A percentile compares a stretch with the other conserved stretches of the same genome.
Evolutionary conservation across 2,329 filamentous ascomycete species (phyloP).

Genomic region (Teratosphaeria viscida): DNA sequence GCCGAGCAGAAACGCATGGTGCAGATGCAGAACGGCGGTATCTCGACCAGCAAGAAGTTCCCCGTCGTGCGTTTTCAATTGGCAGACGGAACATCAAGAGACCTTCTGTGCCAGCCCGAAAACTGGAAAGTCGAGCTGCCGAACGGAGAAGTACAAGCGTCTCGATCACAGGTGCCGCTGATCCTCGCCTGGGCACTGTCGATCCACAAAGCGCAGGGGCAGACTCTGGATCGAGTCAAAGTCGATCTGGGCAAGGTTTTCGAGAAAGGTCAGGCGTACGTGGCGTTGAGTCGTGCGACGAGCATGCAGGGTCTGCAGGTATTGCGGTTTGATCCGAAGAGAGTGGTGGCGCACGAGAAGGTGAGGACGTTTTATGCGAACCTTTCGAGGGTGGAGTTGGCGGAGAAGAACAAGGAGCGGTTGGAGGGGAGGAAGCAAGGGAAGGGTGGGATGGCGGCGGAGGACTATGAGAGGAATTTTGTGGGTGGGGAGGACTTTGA

Average conservation of each 20-base stretch:
- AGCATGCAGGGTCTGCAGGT: slow-evolving; percentile 81
- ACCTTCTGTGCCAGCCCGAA: slow-evolving; percentile 74
- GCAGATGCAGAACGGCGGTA: slow-evolving; percentile 22
- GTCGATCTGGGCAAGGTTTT: slow-evolving; percentile 89
- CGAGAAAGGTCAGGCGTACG: slow-evolving; percentile 95
- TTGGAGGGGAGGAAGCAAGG: slow-evolving; percentile 15
- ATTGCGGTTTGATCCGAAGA: slow-evolving; percentile 73
- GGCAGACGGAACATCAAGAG: slow-evolving; percentile 63
- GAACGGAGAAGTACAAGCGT: slow-evolving; percentile 84
- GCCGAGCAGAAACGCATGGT: slow-evolving; percentile 2
- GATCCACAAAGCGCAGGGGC: slow-evolving; percentile 95
- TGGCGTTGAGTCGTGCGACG: slow-evolving; percentile 86
- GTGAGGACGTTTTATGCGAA: slow-evolving; percentile 80
- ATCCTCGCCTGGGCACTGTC: slow-evolving; percentile 95
- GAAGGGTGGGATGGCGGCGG: slow-evolving; percentile 5
- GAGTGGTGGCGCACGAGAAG: slow-evolving; percentile 86
- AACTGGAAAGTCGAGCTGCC: slow-evolving; percentile 97
- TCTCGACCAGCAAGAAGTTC: slow-evolving; percentile 49
- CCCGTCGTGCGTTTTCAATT: slow-evolving; percentile 78
- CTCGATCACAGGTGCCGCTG: slow-evolving; percentile 63
- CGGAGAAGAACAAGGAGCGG: slow-evolving; percentile 23
- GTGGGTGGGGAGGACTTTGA: slow-evolving; percentile 1
- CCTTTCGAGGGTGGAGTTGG: slow-evolving; percentile 58
- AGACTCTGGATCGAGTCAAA: slow-evolving; percentile 86
- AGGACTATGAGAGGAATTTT: slow-evolving; percentile 13